Conservation (phyloP, 2,329 filamentous ascomycete genomes). For the Xylariaceae sp. region DNA sequence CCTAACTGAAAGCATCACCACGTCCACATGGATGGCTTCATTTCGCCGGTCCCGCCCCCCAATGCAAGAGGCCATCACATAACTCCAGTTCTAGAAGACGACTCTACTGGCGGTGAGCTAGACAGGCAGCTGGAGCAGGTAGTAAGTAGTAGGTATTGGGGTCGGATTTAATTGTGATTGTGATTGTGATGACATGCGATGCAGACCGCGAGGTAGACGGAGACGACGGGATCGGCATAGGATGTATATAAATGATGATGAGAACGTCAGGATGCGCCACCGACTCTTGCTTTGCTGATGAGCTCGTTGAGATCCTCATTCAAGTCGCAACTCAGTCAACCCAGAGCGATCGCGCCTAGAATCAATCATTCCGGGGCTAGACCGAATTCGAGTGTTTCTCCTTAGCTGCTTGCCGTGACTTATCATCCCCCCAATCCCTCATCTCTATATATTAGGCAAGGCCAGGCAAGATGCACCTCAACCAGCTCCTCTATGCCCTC, state of each 20-base stretch:
- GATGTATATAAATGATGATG: neutral
- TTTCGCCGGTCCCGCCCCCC: neutral
- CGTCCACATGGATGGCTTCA: neutral
- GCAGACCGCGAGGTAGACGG: neutral
- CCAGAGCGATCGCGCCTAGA: neutral
- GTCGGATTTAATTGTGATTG: neutral
- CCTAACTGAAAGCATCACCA: neutral
- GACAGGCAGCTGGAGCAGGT: neutral
- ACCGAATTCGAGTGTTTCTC: too few relatives aligned
- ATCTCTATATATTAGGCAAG: neutral
- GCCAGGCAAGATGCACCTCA: constrained; percentile 11
- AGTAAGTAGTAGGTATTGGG: too few relatives aligned
- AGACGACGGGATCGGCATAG: neutral
- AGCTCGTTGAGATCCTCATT: neutral
- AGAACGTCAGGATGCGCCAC: neutral
- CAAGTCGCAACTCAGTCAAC: neutral
- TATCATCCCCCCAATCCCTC: neutral
- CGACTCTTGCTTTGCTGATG: neutral
- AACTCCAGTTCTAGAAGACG: neutral
- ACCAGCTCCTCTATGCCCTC: constrained; percentile 18
- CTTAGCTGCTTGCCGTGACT: too few relatives aligned
- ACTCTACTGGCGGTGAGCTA: neutral
- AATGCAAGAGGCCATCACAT: neutral
- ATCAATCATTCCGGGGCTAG: too few relatives aligned
- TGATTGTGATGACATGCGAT: neutral